These are phyloP conservation scores for Solanum chiquidenum DNA, from an alignment of 257 asterid genomes.

Conservation along the genomic window DNA sequence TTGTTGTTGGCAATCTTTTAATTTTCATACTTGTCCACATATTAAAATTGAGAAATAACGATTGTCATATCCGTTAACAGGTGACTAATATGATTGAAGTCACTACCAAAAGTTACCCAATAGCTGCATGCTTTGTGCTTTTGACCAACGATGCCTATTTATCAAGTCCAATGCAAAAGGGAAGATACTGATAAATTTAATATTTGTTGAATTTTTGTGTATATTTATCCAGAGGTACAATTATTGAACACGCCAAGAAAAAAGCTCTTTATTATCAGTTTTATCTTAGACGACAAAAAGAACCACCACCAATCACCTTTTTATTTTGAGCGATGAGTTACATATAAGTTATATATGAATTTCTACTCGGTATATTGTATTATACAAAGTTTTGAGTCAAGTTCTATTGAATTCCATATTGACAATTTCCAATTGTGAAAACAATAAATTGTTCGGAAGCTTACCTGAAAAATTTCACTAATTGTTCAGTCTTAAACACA, in stretches of 20 bases:
- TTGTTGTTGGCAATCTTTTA: background rate
- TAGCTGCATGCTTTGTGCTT: background rate
- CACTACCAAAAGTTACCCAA: background rate
- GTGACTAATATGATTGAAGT: background rate
- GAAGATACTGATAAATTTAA: background rate
- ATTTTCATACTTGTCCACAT: background rate
- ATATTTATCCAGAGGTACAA: background rate
- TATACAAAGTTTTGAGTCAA: background rate
- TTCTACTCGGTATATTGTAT: background rate
- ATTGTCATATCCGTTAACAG: background rate
- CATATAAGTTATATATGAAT: background rate
- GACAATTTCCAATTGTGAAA: background rate
- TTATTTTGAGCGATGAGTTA: background rate
- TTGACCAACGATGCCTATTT: background rate
- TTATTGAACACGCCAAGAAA: background rate
- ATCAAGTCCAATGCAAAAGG: background rate
- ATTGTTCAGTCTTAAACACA: background rate
- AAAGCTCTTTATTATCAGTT: background rate
- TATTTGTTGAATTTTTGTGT: too few relatives aligned
- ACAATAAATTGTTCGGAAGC: background rate
- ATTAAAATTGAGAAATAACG: background rate
- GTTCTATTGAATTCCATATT: background rate
- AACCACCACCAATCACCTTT: background rate
- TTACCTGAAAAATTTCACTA: background rate
- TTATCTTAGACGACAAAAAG: background rate